Evolutionary conservation across 139 green algal species (phyloP), one percentile per base, ranked within the genome.

Genomic region (Chlorella vulgaris): DNA sequence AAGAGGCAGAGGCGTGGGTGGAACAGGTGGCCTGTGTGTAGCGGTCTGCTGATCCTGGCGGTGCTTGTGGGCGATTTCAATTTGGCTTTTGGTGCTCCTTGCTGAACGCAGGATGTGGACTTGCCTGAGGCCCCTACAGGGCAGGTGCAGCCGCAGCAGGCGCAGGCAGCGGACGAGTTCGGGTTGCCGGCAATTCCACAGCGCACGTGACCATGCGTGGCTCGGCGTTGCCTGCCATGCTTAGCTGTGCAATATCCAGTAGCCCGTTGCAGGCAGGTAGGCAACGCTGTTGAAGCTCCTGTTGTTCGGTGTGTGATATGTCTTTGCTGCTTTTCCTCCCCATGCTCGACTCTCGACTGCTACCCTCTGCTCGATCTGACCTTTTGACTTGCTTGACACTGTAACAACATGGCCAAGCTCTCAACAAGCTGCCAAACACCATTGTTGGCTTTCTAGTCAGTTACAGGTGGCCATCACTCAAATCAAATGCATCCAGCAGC

Each of bases 161-260:
- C 71, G 26, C 86, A 83, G 33, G 69, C 69, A 43, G 83, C 87
- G 13, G 84, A 91, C 28, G 85, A 86, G 42, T 88, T 92, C 78
- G 86, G 89, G 19, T 78, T 93, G 60, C 87, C 90, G 28, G 81
- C 86, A 24, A 85, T 91, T 8, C 80, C 80, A 33, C 86, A 91
- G 47, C 81, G 82, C 13, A 89, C 81, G 18, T 92, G 83, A 86
- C 6, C 5, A 36, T 36, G 68, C 58, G n/a, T 36, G 58, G 15
- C 22, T 67, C 18, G 21, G 7, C 58, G n/a, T 67, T 10, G 7
- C 24, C 58, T 13, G 21, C 24, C 26, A 29, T 29, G 58, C 18
- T 10, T 31, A 22, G 58, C 58, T 29, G 21, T 67, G 58, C 26
- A 67, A 29, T 22, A 7, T 22, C 22, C 58, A 21, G n/a, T 22